Percentiles rank a stretch among this genome's conserved stretches.
Conservation (phyloP, 108 stramenopile genomes). For the Fragilaria crotonensis region DNA sequence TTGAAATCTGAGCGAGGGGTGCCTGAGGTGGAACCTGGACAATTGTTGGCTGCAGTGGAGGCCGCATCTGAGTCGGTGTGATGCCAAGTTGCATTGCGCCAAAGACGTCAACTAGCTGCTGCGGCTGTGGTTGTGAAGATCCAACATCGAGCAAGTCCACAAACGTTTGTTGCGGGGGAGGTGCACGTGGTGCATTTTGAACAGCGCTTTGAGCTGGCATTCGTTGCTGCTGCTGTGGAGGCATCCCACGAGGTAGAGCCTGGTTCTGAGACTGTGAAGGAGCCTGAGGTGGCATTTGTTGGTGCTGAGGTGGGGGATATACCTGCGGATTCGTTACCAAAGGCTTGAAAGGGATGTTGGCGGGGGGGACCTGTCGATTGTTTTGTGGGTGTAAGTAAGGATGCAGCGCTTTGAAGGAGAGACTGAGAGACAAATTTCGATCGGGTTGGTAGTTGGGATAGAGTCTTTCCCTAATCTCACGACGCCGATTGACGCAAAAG, state of each 20-base stretch:
- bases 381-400: neutral
- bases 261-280: neutral
- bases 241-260: neutral
- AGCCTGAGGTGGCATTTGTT: neutral
- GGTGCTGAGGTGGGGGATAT: conserved; percentile 2
- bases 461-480: conserved; percentile 11
- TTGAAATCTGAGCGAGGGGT: neutral
- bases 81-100: neutral
- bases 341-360: neutral
- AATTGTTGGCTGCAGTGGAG: neutral
- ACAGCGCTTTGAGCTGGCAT: neutral
- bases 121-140: neutral
- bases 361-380: neutral
- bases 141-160: neutral
- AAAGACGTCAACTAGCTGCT: conserved; percentile 3
- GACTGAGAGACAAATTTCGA: neutral
- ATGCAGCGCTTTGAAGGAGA: conserved; percentile 2
- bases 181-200: neutral
- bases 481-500: conserved; percentile 37
- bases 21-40: neutral
- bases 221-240: neutral
- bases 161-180: neutral
- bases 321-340: neutral
- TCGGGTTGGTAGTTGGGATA: neutral
- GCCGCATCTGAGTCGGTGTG: neutral